Base-by-base conservation (phyloP, 371 early-diverging fungal species). In the Basidiobolus meristosporus region DNA sequence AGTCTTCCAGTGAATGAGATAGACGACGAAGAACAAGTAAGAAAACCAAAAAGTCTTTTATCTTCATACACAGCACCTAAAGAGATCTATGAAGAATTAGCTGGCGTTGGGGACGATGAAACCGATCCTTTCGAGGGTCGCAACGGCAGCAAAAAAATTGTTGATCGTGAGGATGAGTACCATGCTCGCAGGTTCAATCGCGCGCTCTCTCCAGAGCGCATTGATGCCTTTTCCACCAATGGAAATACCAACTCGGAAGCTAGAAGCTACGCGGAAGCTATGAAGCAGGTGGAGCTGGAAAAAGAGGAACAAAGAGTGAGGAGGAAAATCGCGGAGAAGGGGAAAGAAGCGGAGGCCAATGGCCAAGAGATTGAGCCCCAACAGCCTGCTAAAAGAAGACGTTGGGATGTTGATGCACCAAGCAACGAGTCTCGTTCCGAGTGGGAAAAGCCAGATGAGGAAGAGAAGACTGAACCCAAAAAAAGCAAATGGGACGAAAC, bases 401-500 rank as follows among this genome's bases (percentile, higher is more conserved):
- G 86, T 45, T 90, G 90, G 90, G 90, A 90, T 50, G 72, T 78
- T 3, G 74, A 73, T 9, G 80, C 80, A n/a, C 76, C 88, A 0
- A 73, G 54, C 6, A 63, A 57, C 26, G 26, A 26, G 9, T 3
- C 26, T 26, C 26, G 26, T 19, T 74, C 77, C 2, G 65, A 74
- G 38, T 80, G 78, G 77, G 60, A 66, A 35, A 67, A 70, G 30
- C 61, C 68, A 6, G 68, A 66, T 23, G 67, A 62, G 1, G 52
- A 57, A 26, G 54, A 41, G 1, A 38, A 47, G 3, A 45, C 41
- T 14, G 44, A 57, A 5, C 47, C 47, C 12, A 48, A 52, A 43
- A 48, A 37, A 41, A 61, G 54, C 22, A 51, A 65, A 31, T 74
- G 75, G 82, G 86, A 85, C 42, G 82, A 80, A 36, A 82, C 87